Evolutionary conservation across 192 early-diverging fungal genomes (phyloP).

Genomic region (Entomortierella parvispora): DNA sequence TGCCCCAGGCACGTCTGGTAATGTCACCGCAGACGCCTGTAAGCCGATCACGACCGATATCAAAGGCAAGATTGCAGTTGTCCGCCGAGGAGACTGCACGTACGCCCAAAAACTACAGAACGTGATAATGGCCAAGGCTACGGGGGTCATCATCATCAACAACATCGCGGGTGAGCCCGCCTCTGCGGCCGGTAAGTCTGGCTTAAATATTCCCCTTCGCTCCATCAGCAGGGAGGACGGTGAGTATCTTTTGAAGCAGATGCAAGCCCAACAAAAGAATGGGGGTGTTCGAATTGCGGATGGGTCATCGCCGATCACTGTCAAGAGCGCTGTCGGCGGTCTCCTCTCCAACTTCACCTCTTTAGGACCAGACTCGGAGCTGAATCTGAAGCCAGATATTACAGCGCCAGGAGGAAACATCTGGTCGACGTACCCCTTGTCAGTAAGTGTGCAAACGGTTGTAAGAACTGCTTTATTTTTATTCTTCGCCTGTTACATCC

Average conservation of each 20-base stretch:
- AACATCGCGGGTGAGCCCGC: background rate
- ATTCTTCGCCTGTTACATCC: too few species aligned
- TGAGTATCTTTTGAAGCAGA: slow-evolving; percentile 51
- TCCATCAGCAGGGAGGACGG: slow-evolving; percentile 59
- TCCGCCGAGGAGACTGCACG: slow-evolving; percentile 72
- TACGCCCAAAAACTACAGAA: slow-evolving; percentile 65
- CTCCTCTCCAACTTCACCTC: slow-evolving; percentile 76
- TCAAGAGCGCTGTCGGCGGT: slow-evolving; percentile 56
- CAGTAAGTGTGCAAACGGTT: slow-evolving; percentile 7
- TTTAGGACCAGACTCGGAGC: slow-evolving; percentile 70
- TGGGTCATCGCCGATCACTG: slow-evolving; percentile 47
- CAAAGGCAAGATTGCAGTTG: slow-evolving; percentile 59
- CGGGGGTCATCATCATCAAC: slow-evolving; percentile 70
- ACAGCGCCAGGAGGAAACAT: slow-evolving; percentile 66
- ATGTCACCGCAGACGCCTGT: slow-evolving; percentile 63
- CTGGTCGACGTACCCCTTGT: slow-evolving; percentile 61
- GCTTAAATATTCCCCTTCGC: too few species aligned
- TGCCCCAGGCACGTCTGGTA: slow-evolving; percentile 31
- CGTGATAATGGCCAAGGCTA: slow-evolving; percentile 63
- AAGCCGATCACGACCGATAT: slow-evolving; percentile 32
- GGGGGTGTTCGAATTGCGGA: slow-evolving; percentile 27
- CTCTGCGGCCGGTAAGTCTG: background rate
- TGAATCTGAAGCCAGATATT: slow-evolving; percentile 67
- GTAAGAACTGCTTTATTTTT: slow-evolving; percentile 38
- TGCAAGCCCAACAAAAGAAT: slow-evolving; percentile 18